Base-by-base conservation (phyloP, 306 rosid genomes). In the Coriaria nepalensis region DNA sequence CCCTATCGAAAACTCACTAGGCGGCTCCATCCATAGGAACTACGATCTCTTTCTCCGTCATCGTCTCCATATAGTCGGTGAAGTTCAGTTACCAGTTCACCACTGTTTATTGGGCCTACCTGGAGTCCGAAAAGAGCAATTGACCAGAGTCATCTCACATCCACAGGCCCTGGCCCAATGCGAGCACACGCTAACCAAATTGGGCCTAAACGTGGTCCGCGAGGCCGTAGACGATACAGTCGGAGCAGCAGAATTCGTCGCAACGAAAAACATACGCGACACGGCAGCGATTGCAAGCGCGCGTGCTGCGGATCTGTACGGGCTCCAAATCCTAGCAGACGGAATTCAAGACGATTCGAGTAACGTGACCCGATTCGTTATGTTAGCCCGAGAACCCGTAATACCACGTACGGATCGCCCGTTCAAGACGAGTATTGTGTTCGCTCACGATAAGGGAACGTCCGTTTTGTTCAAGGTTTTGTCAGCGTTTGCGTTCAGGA, bases 1-100 rank as follows among this genome's bases (percentile, higher is more conserved):
- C 6, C 98, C 98, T 0, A 66, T 92, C 0, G 98, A 92, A 15
- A 92, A 92, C 54, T 85, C 98, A 7, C 96, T 92, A 40, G 98
- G 98, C 33, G 96, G 98, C 2, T 92, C 98, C 4, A 92, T 92
- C 52, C 98, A 92, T 55, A 75, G 96, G 5, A 92, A 92, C 10
- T 92, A 92, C 75, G 96, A 92, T 14, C 98, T 92, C 54, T 80
- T 92, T 35, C 98, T 92, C 66, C 94, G 98, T 6, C 98, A 92
- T 56, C 86, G 90, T 10, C 98, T 92, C 62, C 98, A 92, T 61
- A 92, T 92, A 70, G 96, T 92, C 35, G 98, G 96, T 0, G 96
- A 92, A 56, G 98, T 92, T 1, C 98, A 92, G 33, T 62, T 85
- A 2, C 93, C 96, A 0, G 98, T 92, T 4, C 96, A 92, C 44